Conservation (phyloP, 108 stramenopile species). For the Aureococcus anophagefferens region DNA sequence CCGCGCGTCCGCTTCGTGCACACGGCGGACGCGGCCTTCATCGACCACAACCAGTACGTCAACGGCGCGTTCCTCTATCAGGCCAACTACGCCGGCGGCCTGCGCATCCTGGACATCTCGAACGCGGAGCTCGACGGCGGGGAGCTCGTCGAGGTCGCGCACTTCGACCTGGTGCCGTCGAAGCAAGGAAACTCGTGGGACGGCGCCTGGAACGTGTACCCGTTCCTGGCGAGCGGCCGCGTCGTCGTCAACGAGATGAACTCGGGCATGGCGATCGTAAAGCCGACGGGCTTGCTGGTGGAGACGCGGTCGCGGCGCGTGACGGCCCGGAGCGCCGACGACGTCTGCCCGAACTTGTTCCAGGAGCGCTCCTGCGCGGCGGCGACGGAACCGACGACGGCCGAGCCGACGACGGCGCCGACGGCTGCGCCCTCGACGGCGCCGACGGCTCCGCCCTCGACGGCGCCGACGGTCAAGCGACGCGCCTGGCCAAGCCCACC, state of each 20-base stretch:
- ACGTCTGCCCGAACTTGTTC: too few relatives aligned
- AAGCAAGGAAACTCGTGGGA: background rate
- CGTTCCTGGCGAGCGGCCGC: slow-evolving; percentile 20
- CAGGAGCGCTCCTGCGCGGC: too few relatives aligned
- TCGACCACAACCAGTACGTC: slow-evolving; percentile 44
- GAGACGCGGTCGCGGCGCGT: too few relatives aligned
- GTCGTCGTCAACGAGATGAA: slow-evolving; percentile 15
- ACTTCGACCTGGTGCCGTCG: slow-evolving; percentile 23
- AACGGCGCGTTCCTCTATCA: slow-evolving; percentile 20
- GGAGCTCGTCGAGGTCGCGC: slow-evolving; percentile 27
- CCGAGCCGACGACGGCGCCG: too few relatives aligned
- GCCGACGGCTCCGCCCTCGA: too few relatives aligned
- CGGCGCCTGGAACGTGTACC: slow-evolving; percentile 34
- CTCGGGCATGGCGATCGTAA: slow-evolving; percentile 21
- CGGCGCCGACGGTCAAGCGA: too few relatives aligned
- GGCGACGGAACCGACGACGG: too few relatives aligned
- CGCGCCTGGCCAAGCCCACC: too few relatives aligned
- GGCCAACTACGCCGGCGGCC: slow-evolving; percentile 32
- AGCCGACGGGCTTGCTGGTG: too few relatives aligned
- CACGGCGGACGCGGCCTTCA: slow-evolving; percentile 9
- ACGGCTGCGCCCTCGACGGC: too few relatives aligned
- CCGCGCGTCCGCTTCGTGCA: too few relatives aligned
- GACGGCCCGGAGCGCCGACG: too few relatives aligned
- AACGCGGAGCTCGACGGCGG: background rate
- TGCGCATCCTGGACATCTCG: slow-evolving; percentile 10